These are phyloP conservation scores for Pythium coloratum DNA, from an alignment of 352 stramenopile genomes.

Conservation along the genomic window DNA sequence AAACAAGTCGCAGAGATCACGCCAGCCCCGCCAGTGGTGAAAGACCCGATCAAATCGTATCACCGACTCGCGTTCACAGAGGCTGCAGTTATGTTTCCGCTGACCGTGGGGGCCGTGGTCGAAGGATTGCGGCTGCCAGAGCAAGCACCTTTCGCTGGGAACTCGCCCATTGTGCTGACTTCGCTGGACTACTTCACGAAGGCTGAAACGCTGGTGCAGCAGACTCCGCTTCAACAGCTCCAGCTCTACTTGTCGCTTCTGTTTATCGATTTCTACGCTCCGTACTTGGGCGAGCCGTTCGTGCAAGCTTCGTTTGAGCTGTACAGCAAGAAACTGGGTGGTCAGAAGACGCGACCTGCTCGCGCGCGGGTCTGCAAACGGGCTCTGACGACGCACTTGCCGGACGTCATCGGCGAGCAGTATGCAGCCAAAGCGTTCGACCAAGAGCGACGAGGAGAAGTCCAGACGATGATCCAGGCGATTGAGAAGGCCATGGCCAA, in stretches of 20 bases:
- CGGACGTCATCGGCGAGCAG: conserved; percentile 60
- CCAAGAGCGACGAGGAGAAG: conserved; percentile 56
- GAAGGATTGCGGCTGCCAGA: conserved; percentile 32
- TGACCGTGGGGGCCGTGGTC: conserved; percentile 44
- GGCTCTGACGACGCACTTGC: conserved; percentile 32
- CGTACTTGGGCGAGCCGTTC: conserved; percentile 57
- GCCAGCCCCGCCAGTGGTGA: conserved; percentile 60
- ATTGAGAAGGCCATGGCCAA: conserved; percentile 77
- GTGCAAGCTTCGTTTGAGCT: conserved; percentile 88
- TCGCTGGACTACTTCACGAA: conserved; percentile 51
- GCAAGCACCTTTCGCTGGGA: conserved; percentile 23
- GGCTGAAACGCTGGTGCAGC: conserved; percentile 36
- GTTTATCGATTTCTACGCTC: conserved; percentile 37
- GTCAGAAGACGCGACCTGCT: conserved; percentile 54
- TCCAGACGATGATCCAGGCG: conserved; percentile 76
- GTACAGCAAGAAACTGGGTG: conserved; percentile 65
- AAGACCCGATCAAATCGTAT: conserved; percentile 75
- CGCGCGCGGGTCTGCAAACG: conserved; percentile 63
- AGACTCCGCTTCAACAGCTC: conserved; percentile 38
- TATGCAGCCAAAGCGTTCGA: conserved; percentile 85
- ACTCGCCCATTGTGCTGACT: conserved; percentile 43
- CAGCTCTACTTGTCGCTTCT: conserved; percentile 51
- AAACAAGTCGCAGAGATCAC: conserved; percentile 55
- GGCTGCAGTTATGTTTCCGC: conserved; percentile 37
- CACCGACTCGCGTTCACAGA: conserved; percentile 78